Percentiles rank a stretch among this genome's conserved stretches.
Conservation (phyloP, 2,329 filamentous ascomycete species). For the Magnaporthales sp. region DNA sequence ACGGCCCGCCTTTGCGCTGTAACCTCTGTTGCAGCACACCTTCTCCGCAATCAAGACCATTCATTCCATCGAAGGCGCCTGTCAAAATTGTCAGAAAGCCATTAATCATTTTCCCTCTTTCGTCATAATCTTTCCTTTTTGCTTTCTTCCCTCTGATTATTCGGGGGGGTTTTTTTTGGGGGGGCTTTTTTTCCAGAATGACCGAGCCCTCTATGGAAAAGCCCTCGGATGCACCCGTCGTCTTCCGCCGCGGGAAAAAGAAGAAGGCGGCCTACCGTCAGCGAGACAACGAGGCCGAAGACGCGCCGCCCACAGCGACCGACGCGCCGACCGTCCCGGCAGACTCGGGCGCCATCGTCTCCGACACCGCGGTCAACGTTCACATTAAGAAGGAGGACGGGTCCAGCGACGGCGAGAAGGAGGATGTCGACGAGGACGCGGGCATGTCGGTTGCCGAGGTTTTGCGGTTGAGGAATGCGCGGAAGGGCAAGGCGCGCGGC, state of each 20-base stretch:
- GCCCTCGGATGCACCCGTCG: conserved; percentile 22
- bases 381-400: conserved; percentile 15
- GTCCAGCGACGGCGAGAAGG: conserved; percentile 7
- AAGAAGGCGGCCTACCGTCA: conserved; percentile 47
- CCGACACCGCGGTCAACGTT: conserved; percentile 6
- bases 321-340: background rate
- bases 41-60: background rate
- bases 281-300: conserved; percentile 19
- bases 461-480: conserved; percentile 42
- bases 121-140: background rate
- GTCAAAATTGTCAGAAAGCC: background rate
- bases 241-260: conserved; percentile 51
- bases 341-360: conserved; percentile 7
- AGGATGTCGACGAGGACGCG: conserved; percentile 14
- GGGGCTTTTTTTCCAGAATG: background rate
- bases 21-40: background rate
- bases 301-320: background rate
- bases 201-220: conserved; percentile 7
- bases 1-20: background rate
- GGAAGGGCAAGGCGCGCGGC: conserved; percentile 41
- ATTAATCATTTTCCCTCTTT: background rate
- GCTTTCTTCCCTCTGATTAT: background rate
- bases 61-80: background rate
- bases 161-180: too few relatives aligned
- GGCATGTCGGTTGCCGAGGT: conserved; percentile 39